Evolutionary conservation across 768 basidiomycete genomes (phyloP).

Genomic region (Trametes sanguinea): DNA sequence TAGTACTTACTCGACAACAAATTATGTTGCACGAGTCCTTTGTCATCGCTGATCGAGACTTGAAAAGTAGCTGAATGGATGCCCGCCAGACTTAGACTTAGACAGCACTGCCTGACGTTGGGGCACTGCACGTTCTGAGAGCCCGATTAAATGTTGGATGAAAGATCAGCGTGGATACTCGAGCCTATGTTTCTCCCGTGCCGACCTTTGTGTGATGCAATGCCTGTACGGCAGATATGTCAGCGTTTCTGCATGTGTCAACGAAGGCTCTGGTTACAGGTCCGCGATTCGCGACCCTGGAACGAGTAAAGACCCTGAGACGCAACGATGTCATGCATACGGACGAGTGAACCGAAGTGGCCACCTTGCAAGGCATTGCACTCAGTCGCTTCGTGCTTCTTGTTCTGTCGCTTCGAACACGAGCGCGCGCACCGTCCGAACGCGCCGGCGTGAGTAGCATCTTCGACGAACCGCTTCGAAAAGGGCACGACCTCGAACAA

Average conservation of each 20-base stretch:
- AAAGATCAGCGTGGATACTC: too few species aligned
- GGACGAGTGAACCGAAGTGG: background rate
- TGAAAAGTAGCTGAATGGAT: background rate
- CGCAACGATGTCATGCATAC: background rate
- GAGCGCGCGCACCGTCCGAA: background rate
- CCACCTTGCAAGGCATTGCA: background rate
- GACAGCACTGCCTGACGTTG: background rate
- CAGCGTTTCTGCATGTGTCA: background rate
- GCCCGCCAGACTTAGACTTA: background rate
- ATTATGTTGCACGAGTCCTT: background rate
- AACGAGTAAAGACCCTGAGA: background rate
- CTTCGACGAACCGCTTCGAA: background rate
- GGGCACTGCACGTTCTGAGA: too few species aligned
- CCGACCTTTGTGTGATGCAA: background rate
- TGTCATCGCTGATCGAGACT: background rate
- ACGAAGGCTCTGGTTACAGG: background rate
- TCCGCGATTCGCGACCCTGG: background rate
- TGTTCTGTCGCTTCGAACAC: conserved; percentile 1
- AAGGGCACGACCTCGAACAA: background rate
- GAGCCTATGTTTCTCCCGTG: background rate
- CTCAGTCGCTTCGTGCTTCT: background rate
- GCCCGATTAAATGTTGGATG: too few species aligned
- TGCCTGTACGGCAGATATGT: background rate
- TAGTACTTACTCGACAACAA: background rate
- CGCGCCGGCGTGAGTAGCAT: background rate